Evolutionary conservation across 1,284 basidiomycete species (phyloP), one percentile per base, ranked within the genome.

Genomic region (Sphaerobolus stellatus): DNA sequence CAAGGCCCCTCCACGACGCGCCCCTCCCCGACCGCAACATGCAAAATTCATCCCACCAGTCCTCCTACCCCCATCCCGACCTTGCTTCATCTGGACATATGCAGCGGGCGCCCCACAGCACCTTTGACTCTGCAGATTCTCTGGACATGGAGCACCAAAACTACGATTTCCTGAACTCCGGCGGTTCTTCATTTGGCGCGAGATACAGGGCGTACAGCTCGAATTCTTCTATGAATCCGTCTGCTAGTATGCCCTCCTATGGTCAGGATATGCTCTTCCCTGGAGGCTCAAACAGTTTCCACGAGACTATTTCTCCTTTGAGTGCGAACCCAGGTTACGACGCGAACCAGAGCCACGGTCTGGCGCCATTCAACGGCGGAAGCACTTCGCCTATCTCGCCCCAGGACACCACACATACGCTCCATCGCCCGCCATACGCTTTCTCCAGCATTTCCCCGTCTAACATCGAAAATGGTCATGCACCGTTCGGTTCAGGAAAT

Each of bases 341-440:
- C 28, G 50, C 46, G 47, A 49, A 14, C 7, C 52, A 43, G 28
- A 28, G 18, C 16, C 33, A 29, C 38, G 20, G 31, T 40, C 28
- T 48, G 7, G 30, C 46, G 18, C 41, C 40, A 5, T 47, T 33
- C 28, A 33, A 33, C 13, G 29, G 29, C 18, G 51, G 51, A 24
- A 53, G 44, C 43, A 36, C 31, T 16, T 29, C 36, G 7, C 33
- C 46, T 20, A n/a, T 84, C 46, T 89, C 88, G 16, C 86, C 87
- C 0, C 74, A 68, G 62, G 87, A 89, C 67, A 71, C 82, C 44
- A 79, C 81, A 54, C 71, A 72, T 51, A 72, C 72, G 49, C 73
- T 86, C 5, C 83, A 83, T 57, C 80, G 79, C 59, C 69, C 79
- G 4, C 69, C 78, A 16, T 48, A 54, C 25, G 73, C 71, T 24